These are phyloP conservation scores for Apiospora pterosperma DNA, from an alignment of 2,329 filamentous ascomycete species.

Conservation along the genomic window DNA sequence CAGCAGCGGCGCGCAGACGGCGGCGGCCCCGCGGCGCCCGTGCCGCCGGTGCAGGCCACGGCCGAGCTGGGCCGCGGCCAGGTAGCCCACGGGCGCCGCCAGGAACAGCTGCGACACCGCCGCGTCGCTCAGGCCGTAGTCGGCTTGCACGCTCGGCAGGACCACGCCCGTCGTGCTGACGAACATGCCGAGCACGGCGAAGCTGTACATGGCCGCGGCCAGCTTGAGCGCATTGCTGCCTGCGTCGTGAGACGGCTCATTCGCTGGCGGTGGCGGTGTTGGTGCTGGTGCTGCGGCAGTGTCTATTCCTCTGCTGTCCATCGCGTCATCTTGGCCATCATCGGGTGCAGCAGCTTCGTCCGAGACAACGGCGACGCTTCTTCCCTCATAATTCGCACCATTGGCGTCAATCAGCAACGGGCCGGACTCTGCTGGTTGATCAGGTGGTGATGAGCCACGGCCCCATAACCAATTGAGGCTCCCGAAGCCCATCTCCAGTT, in stretches of 20 bases:
- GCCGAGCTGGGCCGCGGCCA: conserved; percentile 36
- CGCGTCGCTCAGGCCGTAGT: conserved; percentile 31
- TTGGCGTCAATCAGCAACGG: neutral
- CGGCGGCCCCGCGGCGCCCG: conserved; percentile 51
- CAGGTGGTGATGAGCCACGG: neutral
- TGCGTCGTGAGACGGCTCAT: neutral
- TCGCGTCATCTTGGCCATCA: neutral
- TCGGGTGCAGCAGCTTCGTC: neutral
- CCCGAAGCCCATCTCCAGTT: neutral
- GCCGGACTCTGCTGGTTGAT: neutral
- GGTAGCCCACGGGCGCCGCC: conserved; percentile 38
- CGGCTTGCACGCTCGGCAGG: neutral
- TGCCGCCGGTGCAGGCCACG: conserved; percentile 32
- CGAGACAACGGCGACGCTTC: neutral
- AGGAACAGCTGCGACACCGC: conserved; percentile 43
- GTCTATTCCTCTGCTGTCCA: neutral
- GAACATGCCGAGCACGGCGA: conserved; percentile 3
- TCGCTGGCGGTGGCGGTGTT: no score
- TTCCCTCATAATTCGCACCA: neutral
- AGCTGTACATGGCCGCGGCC: conserved; percentile 5
- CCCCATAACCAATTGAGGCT: neutral
- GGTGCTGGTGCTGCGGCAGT: neutral
- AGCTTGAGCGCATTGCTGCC: neutral
- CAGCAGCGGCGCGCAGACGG: conserved; percentile 33
- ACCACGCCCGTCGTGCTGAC: neutral